Conservation (phyloP, 306 rosid species). For the Adenanthera pavonina region DNA sequence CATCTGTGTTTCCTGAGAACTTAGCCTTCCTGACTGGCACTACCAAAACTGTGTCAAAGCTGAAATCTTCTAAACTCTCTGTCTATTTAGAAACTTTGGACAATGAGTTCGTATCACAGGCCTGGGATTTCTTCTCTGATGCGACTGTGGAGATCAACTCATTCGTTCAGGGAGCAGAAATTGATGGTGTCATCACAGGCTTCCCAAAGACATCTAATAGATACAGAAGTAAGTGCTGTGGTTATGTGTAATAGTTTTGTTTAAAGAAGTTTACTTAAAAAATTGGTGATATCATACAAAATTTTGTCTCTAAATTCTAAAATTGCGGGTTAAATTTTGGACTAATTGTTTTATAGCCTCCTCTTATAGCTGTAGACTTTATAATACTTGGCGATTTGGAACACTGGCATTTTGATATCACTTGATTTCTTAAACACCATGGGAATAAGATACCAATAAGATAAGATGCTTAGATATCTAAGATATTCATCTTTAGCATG, state of each 20-base stretch:
- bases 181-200: slow-evolving; percentile 75
- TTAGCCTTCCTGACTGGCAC: slow-evolving; percentile 4
- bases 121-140: slow-evolving; percentile 89
- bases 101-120: slow-evolving; percentile 82
- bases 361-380: background rate
- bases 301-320: slow-evolving; percentile 8
- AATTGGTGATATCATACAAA: background rate
- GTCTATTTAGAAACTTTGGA: slow-evolving; percentile 72
- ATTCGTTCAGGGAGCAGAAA: slow-evolving; percentile 36
- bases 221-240: slow-evolving; percentile 65
- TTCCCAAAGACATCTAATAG: too few species aligned
- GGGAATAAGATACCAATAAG: too few species aligned
- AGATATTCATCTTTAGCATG: too few species aligned
- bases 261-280: background rate
- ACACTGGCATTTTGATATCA: too few species aligned
- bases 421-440: too few species aligned
- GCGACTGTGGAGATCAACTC: slow-evolving; percentile 78
- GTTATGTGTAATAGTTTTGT: background rate
- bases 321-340: background rate
- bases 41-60: slow-evolving; percentile 50
- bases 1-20: too few species aligned
- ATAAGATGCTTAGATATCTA: too few species aligned
- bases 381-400: too few species aligned
- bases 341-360: slow-evolving; percentile 5
- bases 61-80: slow-evolving; percentile 54